Base-by-base conservation (phyloP, 2,329 filamentous ascomycete genomes). In the Pyrenophora graminea region DNA sequence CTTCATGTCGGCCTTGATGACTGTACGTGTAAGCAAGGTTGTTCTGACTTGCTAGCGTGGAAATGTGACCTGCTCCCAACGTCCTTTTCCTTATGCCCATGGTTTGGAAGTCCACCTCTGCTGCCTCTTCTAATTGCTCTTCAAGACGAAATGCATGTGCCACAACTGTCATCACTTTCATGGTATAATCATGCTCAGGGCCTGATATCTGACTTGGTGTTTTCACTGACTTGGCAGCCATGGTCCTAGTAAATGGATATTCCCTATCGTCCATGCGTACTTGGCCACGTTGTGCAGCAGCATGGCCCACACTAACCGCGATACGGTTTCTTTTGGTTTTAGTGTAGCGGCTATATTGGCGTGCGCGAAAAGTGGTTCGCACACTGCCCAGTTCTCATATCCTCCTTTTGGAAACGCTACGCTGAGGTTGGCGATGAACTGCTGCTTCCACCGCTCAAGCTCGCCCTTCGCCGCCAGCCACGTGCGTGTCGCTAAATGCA, bases 341-440 rank as follows among this genome's bases (percentile, higher is more conserved):
- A 52, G 44, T 40, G 39, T 9, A 6, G 55, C 55, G 8, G 48
- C 32, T 33, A 15, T 15, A 1, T 46, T 52, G 25, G 40, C 48
- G 31, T 56, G 50, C 31, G 53, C 18, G 15, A 45, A 53, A 2
- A 10, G 27, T 12, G 9, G 2, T 9, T 13, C 2, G 4, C 10
- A 30, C 4, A 3, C 10, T 12, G 3, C 27, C 27, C 10, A 30
- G 2, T 30, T 30, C 27, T 30, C 10, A 5, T 30, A 12, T 4
- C 2, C 27, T 13, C 10, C 27, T 1, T 19, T 40, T 21, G 23
- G 38, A 30, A 40, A 30, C 38, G 21, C 38, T 40, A 23, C 38
- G 4, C 13, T 17, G 5, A 40, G 38, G n/a, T 27, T 40, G 25
- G 4, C 17, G 9, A 40, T 21, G 17, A 40, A 40, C 38, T 25